Percentiles rank a stretch among this genome's conserved stretches.
phyloP scores from a whole-genome alignment of 257 asterid species.

The Marsdenia floribunda region DNA sequence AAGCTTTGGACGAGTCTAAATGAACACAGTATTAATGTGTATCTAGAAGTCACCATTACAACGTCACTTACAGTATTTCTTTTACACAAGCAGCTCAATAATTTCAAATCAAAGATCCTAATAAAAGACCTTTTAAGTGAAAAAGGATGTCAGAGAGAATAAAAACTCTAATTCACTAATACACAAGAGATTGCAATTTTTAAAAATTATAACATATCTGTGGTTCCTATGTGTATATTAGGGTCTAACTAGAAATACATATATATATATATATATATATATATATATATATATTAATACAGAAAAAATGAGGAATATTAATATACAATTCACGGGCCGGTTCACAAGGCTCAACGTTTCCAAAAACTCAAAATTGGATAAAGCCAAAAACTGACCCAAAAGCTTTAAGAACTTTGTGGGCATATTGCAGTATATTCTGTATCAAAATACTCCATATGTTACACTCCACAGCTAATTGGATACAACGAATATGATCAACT shows the following conservation, averaged over 20 bases:
- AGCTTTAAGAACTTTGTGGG: not conserved
- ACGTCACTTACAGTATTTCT: too few relatives aligned
- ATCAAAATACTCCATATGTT: not conserved
- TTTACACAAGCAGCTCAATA: too few relatives aligned
- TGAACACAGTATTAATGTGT: too few relatives aligned
- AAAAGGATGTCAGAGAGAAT: too few relatives aligned
- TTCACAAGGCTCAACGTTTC: not conserved
- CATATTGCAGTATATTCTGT: not conserved
- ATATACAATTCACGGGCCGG: not conserved
- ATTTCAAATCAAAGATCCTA: too few relatives aligned
- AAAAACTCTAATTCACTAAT: too few relatives aligned
- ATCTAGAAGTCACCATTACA: too few relatives aligned
- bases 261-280: not conserved
- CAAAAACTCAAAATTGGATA: not conserved
- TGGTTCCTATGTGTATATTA: not conserved
- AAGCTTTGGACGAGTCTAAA: too few relatives aligned
- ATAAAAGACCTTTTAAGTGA: too few relatives aligned
- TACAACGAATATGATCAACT: not conserved
- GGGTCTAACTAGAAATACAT: not conserved
- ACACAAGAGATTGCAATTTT: too few relatives aligned
- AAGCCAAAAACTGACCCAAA: not conserved
- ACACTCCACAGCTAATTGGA: not conserved
- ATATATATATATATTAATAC: not conserved
- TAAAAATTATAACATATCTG: not conserved
- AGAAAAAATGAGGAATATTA: not conserved